A percentile compares a stretch with the other conserved stretches of the same genome.
Conservation (phyloP, 1,284 basidiomycete species). For the Trametes versicolor region DNA sequence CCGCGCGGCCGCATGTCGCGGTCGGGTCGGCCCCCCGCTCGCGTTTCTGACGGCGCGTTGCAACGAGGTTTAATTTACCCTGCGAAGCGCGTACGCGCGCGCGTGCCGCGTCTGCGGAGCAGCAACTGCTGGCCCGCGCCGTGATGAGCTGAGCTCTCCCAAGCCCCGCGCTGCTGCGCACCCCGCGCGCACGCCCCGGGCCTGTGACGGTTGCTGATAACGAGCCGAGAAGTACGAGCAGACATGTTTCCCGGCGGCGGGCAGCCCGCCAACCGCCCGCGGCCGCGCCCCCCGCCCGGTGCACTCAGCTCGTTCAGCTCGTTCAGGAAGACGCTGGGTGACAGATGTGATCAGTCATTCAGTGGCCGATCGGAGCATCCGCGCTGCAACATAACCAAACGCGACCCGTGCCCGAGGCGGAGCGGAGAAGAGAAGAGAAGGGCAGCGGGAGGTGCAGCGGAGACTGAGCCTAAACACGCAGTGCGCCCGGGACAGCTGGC, state of each 20-base stretch:
- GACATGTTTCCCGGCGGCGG: neutral
- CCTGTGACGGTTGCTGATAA: conserved; percentile 13
- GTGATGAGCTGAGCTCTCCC: conserved; percentile 3
- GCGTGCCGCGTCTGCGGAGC: conserved; percentile 16
- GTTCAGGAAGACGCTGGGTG: conserved; percentile 10
- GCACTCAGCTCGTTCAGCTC: neutral
- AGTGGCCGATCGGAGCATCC: conserved; percentile 20
- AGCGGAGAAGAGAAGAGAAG: neutral
- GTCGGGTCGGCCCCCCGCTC: conserved; percentile 22
- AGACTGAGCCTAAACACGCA: neutral
- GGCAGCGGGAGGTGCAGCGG: neutral
- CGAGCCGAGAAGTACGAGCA: conserved; percentile 11
- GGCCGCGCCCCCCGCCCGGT: conserved; percentile 2
- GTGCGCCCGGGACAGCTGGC: neutral
- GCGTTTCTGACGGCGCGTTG: conserved; percentile 29
- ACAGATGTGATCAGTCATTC: conserved; percentile 29
- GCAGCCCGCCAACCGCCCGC: neutral
- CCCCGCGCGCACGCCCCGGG: neutral
- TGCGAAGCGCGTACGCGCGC: conserved; percentile 24
- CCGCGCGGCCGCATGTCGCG: conserved; percentile 19
- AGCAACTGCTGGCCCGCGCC: conserved; percentile 3
- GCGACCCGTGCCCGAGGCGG: conserved; percentile 3
- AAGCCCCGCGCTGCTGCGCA: neutral
- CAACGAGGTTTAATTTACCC: conserved; percentile 33
- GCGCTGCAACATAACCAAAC: neutral